Evolutionary conservation across 805 yeast species (phyloP), one percentile per base, ranked within the genome.

Genomic region (Lachancea nothofagi): DNA sequence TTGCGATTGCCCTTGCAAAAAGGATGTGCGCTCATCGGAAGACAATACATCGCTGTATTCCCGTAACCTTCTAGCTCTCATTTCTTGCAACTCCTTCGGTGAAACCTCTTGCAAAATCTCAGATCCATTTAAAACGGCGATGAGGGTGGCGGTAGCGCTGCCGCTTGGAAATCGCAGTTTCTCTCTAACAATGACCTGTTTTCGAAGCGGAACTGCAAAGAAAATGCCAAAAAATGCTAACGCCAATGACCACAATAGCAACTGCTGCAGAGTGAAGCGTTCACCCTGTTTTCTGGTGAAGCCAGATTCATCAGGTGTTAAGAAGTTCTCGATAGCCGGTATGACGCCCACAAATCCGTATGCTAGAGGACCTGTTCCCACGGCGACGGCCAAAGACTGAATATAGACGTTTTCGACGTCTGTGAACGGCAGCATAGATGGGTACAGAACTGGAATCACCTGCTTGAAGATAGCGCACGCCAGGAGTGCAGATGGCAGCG

Each of bases 341-440:
- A 93, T 74, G 4, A 94, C 89, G 1, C 98, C 98, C 15, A 90
- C 94, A 47, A 90, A 76, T 0, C 97, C 97, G 62, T 83, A 90
- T 0, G 96, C 94, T 46, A 90, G 67, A 0, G 98, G 98, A 0
- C 97, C 97, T 0, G 98, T 93, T 1, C 98, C 98, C 1, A 86
- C 94, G 0, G 97, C 97, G 4, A 93, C 97, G 0, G 97, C 87
- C 22, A 90, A 77, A 59, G 96, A 85, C 57, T 87, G 96, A 1
- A 86, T 81, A 55, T 77, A 86, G 4, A 90, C 97, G 53, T 88
- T 90, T 56, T 93, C 97, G n/a, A 86, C 96, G 47, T 87, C 96
- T 0, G 93, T 76, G 53, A 78, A 77, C 1, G 79, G 78, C 26
- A 61, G 61, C 5, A 50, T 47, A 9, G 71, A 40, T 4, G 58